Evolutionary conservation across 306 rosid genomes (phyloP), one percentile per base, ranked within the genome.

Genomic region (Prunus padus): DNA sequence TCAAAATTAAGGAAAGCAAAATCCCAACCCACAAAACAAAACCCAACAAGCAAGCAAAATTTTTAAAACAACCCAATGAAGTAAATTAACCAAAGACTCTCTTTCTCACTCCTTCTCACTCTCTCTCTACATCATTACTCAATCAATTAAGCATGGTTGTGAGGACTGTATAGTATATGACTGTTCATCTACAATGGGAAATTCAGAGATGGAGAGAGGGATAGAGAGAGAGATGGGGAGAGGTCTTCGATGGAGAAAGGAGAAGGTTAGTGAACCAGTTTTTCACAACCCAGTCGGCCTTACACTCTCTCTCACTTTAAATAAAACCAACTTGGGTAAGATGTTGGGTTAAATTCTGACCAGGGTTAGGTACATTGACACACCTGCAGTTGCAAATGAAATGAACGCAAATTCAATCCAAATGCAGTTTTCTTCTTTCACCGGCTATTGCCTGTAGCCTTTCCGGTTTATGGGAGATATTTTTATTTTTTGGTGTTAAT

Each of bases 291-390:
- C 77, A 79, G 91, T 40, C 44, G 82, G 26, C 76, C 47, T 66
- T 18, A 22, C 33, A 45, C 65, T 68, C 72, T 57, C 77, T 77
- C 57, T 76, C 73, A 52, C 83, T 77, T 78, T 91, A 87, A 87
- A 86, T 88, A 76, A 86, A 88, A 76, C 89, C 65, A 71, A 86
- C 76, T 56, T 54, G 83, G 80, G 88, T 82, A 67, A 52, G 72
- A 50, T 31, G 44, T 60, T 25, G 80, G 80, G 92, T 89, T 89
- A 87, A 74, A 81, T 82, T 79, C 69, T 91, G 81, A 91, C 97
- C 78, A 50, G 87, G 92, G 97, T 91, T 89, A 84, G 86, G 76
- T 76, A 47, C 65, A 28, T 37, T 6, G 50, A 63, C 75, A 57
- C 2, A 72, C 25, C 57, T 51, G 65, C 75, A 63, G 82, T 84